These are phyloP conservation scores for Starmera pachycereana DNA, from an alignment of 805 yeast genomes.

Conservation along the genomic window DNA sequence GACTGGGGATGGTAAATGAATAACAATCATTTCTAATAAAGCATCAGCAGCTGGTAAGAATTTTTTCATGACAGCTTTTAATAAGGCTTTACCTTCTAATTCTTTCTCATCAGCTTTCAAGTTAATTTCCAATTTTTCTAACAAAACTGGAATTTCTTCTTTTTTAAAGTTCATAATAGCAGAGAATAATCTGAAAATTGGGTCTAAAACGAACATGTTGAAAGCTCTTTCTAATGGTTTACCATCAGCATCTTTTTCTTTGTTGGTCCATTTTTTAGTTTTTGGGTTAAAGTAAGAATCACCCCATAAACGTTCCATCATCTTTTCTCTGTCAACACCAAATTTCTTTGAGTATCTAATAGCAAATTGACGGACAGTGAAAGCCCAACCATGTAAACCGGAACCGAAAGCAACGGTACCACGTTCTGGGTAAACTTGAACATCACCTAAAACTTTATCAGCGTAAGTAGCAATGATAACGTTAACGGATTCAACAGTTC, in stretches of 20 bases:
- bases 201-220: slow-evolving; percentile 98
- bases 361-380: slow-evolving; percentile 98
- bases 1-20: slow-evolving; percentile 98
- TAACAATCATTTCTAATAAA: slow-evolving; percentile 94
- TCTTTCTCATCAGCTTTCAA: slow-evolving; percentile 97
- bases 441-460: slow-evolving; percentile 87
- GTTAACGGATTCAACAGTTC: slow-evolving; percentile 99
- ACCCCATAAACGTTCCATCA: slow-evolving; percentile 99
- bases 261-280: slow-evolving; percentile 99
- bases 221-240: slow-evolving; percentile 96
- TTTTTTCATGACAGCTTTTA: slow-evolving; percentile 98
- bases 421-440: slow-evolving; percentile 96
- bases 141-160: slow-evolving; percentile 86
- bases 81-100: slow-evolving; percentile 96
- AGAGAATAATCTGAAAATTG: slow-evolving; percentile 94
- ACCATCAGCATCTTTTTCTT: slow-evolving; percentile 92
- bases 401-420: slow-evolving; percentile 99
- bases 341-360: slow-evolving; percentile 97
- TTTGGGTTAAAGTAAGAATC: slow-evolving; percentile 99
- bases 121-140: slow-evolving; percentile 87
- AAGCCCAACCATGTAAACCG: slow-evolving; percentile 99
- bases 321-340: slow-evolving; percentile 96
- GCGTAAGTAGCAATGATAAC: slow-evolving; percentile 94
- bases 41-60: slow-evolving; percentile 99
- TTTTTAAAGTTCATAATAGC: slow-evolving; percentile 99